phyloP scores from a whole-genome alignment of 2,329 filamentous ascomycete species.

The Alternaria sp. region DNA sequence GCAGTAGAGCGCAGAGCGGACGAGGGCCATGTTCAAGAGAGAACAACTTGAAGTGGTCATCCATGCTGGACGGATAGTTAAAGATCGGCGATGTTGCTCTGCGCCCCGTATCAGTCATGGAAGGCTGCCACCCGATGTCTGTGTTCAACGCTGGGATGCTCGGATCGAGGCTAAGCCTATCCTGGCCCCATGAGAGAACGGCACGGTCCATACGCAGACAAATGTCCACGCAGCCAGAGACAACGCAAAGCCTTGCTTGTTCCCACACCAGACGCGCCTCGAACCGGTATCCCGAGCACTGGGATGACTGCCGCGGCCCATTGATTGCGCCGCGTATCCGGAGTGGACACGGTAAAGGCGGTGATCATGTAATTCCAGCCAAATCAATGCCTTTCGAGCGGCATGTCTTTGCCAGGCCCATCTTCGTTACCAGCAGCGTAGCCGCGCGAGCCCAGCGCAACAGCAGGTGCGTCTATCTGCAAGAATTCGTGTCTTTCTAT shows the following conservation, averaged over 20 bases:
- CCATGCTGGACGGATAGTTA: conserved; percentile 21
- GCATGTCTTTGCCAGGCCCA: not conserved
- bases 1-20: conserved; percentile 1
- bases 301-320: not conserved
- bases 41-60: conserved; percentile 26
- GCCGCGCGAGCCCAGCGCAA: not conserved
- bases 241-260: conserved; percentile 12
- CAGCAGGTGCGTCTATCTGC: conserved; percentile 2
- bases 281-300: conserved; percentile 5
- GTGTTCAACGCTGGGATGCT: conserved; percentile 20
- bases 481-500: conserved; percentile 9
- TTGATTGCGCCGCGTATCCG: not conserved
- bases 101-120: conserved; percentile 17
- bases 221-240: not conserved
- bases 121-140: conserved; percentile 26
- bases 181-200: conserved; percentile 11
- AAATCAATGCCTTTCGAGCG: not conserved
- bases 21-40: conserved; percentile 12
- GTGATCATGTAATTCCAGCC: not conserved
- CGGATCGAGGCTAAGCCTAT: conserved; percentile 28
- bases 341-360: not conserved
- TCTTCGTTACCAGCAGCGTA: not conserved
- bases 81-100: conserved; percentile 34
- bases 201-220: conserved; percentile 9
- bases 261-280: conserved; percentile 3